Base-by-base conservation (phyloP, 2,329 filamentous ascomycete species). In the Xylaria sp. region DNA sequence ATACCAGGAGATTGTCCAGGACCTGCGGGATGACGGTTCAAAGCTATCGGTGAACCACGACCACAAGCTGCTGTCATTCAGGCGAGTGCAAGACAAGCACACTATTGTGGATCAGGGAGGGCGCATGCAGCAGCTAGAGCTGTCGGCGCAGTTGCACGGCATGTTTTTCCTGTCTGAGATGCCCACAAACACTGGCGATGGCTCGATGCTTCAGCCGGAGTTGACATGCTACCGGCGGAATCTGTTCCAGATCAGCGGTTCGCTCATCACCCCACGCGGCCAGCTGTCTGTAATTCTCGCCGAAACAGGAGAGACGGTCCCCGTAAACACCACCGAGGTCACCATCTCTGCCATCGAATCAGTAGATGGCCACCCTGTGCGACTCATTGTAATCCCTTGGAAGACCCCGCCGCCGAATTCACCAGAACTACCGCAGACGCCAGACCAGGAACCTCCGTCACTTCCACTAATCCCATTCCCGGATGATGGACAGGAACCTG, bases 361-460 rank as follows among this genome's bases (percentile, higher is more conserved):
- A 1, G 93, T 97, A 15, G 94, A 98, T 75, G 92, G 92, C 35
- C 94, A 97, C 70, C 81, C 91, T 0, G 92, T 97, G 45, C 94
- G 96, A 71, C 89, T 98, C 65, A 97, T 98, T 66, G 95, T 95
- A 7, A 96, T 98, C 63, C 94, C 94, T 0, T 98, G 94, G 94
- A 98, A 98, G 81, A 97, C 94, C 1, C 94, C 93, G 1, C 92
- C 91, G 28, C 92, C 91, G 53, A 92, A 89, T 77, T 87, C 89
- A 3, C 84, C 87, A n/a, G 87, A 90, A 67, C 82, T 88, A 61
- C 83, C 78, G 64, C 86, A 89, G 65, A 80, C 80, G 1, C 81
- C 81, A 0, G 94, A 98, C 74, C 93, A 94, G 73, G 94, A 98
- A 75, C 94, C 94, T 4, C 87, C 91, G 0, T 86, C 92, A 1